Conservation (phyloP, 139 green algal genomes). For the Marvania coccoides region DNA sequence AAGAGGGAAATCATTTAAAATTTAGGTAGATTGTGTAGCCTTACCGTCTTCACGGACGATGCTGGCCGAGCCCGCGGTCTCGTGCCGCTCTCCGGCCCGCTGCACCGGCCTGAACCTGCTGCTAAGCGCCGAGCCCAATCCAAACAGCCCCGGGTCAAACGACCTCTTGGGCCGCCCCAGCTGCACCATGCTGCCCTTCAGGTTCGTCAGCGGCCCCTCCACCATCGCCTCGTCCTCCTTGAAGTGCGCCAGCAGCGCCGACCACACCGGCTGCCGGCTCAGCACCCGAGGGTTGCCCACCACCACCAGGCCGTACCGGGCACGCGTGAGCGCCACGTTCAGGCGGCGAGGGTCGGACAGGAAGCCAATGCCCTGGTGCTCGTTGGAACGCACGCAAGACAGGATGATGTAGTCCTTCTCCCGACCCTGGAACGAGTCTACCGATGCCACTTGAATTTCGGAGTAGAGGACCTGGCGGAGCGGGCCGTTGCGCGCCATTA, state of each 20-base stretch:
- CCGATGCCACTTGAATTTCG: constrained; percentile 72
- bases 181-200: constrained; percentile 83
- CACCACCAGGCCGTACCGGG: constrained; percentile 80
- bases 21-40: background rate
- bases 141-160: constrained; percentile 67
- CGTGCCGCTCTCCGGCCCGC: constrained; percentile 11
- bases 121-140: constrained; percentile 32
- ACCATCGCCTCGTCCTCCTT: constrained; percentile 79
- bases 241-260: constrained; percentile 86
- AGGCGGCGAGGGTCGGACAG: constrained; percentile 88
- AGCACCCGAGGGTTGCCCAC: constrained; percentile 86
- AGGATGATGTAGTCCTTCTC: constrained; percentile 99
- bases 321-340: constrained; percentile 95
- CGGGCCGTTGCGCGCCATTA: constrained; percentile 70
- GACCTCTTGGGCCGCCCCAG: constrained; percentile 57
- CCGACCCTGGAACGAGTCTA: constrained; percentile 85
- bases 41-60: background rate
- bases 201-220: constrained; percentile 86
- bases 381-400: constrained; percentile 93
- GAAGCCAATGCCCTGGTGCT: constrained; percentile 93
- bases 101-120: constrained; percentile 24
- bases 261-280: constrained; percentile 76
- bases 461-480: constrained; percentile 80
- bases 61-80: background rate
- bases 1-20: background rate